These are phyloP conservation scores for Dioszegia crocea DNA, from an alignment of 768 basidiomycete species.

Conservation along the genomic window DNA sequence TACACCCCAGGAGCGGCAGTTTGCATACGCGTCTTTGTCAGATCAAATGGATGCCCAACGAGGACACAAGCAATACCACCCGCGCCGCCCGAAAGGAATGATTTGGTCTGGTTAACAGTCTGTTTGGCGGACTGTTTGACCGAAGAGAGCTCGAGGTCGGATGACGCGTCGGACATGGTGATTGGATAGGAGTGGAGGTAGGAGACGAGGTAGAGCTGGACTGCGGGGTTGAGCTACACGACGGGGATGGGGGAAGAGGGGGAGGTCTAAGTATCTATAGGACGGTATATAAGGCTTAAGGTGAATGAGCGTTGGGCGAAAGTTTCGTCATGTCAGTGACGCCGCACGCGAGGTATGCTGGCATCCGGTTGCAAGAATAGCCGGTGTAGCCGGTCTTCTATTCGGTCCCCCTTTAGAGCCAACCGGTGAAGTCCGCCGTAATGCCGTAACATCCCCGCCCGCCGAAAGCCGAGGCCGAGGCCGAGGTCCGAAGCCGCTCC, in stretches of 20 bases:
- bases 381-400: not conserved
- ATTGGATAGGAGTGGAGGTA: not conserved
- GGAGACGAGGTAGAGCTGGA: too few species aligned
- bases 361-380: not conserved
- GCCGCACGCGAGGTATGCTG: too few species aligned
- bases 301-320: not conserved
- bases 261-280: not conserved
- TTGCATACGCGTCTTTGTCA: constrained; percentile 73
- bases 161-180: constrained; percentile 27
- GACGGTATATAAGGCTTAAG: not conserved
- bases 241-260: not conserved
- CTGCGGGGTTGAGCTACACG: too few species aligned
- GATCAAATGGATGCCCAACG: constrained; percentile 92
- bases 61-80: constrained; percentile 59
- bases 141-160: constrained; percentile 24
- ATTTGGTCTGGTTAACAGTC: constrained; percentile 57
- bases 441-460: too few species aligned
- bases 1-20: constrained; percentile 85
- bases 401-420: too few species aligned
- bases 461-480: not conserved
- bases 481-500: not conserved
- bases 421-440: too few species aligned
- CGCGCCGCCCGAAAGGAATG: constrained; percentile 89
- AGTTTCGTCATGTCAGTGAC: constrained; percentile 3
- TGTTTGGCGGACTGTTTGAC: constrained; percentile 18